Evolutionary conservation across 495 filamentous ascomycete genomes (phyloP).

Genomic region (Daldinia concentrica): DNA sequence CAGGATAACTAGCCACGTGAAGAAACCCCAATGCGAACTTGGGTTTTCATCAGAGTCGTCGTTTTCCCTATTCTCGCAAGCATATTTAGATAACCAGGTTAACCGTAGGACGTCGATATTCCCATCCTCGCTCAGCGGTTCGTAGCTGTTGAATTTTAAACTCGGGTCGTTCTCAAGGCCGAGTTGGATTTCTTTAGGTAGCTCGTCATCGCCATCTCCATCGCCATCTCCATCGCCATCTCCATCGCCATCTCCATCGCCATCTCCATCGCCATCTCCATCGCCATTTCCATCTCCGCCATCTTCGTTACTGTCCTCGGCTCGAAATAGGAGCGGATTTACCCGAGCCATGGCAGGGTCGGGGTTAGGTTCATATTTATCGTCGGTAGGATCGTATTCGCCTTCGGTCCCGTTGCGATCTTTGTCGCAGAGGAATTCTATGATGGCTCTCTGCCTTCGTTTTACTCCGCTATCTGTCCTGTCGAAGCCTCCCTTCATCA

Average conservation of each 20-base stretch:
- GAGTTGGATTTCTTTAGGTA: slow-evolving; percentile 56
- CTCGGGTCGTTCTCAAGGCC: slow-evolving; percentile 62
- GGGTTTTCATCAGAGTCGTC: slow-evolving; percentile 51
- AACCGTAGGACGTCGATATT: slow-evolving; percentile 68
- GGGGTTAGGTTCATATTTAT: slow-evolving; percentile 47
- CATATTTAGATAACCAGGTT: slow-evolving; percentile 86
- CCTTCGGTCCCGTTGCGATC: slow-evolving; percentile 75
- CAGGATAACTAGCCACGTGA: slow-evolving; percentile 98
- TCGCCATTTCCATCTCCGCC: slow-evolving; percentile 47
- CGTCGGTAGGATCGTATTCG: slow-evolving; percentile 58
- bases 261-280: slow-evolving; percentile 47
- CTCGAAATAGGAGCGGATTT: slow-evolving; percentile 27
- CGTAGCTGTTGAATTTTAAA: slow-evolving; percentile 77
- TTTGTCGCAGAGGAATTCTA: slow-evolving; percentile 85
- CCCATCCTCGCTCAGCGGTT: slow-evolving; percentile 54
- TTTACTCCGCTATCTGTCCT: slow-evolving; percentile 52
- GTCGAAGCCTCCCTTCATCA: slow-evolving; percentile 74
- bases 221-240: no score
- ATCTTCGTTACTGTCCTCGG: slow-evolving; percentile 42
- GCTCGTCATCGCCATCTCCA: slow-evolving; percentile 47
- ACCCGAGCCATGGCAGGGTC: background rate
- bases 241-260: slow-evolving; percentile 45
- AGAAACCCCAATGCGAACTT: slow-evolving; percentile 82
- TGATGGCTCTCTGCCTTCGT: slow-evolving; percentile 70
- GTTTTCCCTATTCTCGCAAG: slow-evolving; percentile 71